These are phyloP conservation scores for Corymbia citriodora DNA, from an alignment of 441 rosid species.

Conservation along the genomic window DNA sequence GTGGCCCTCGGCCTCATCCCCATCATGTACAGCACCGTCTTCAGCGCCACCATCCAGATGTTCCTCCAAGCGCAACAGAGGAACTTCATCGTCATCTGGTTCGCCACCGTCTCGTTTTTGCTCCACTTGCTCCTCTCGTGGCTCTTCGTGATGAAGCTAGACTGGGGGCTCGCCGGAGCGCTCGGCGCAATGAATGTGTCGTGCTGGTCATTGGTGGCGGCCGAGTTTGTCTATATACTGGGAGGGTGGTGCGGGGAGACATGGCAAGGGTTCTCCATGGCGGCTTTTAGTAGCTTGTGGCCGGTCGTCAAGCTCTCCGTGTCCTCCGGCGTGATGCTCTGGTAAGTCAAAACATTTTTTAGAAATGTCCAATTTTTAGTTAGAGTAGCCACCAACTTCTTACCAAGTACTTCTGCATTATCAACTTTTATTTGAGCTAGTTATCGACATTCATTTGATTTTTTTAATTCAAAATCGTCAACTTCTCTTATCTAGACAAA, in stretches of 20 bases:
- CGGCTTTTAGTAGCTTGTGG: neutral
- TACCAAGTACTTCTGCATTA: neutral
- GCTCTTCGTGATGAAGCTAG: neutral
- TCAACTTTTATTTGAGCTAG: neutral
- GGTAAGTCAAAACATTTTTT: neutral
- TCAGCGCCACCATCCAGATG: neutral
- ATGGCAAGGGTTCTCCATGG: neutral
- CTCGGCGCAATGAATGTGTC: neutral
- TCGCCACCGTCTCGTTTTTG: neutral
- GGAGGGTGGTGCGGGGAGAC: neutral
- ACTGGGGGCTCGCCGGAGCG: neutral
- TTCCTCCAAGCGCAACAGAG: neutral
- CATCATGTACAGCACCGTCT: neutral
- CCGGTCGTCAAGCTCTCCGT: neutral
- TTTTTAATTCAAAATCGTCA: neutral
- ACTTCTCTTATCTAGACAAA: neutral
- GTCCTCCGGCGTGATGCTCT: neutral
- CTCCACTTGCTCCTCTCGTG: neutral
- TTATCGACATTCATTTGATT: neutral
- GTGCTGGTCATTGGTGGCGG: neutral
- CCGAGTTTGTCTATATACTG: neutral
- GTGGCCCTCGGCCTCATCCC: neutral
- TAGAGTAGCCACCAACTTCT: neutral
- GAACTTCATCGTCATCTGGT: neutral
- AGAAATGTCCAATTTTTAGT: neutral